A percentile compares a stretch with the other conserved stretches of the same genome.
These are phyloP conservation scores for Penicillium rolfsii DNA, from an alignment of 2,329 filamentous ascomycete genomes.

Conservation along the genomic window DNA sequence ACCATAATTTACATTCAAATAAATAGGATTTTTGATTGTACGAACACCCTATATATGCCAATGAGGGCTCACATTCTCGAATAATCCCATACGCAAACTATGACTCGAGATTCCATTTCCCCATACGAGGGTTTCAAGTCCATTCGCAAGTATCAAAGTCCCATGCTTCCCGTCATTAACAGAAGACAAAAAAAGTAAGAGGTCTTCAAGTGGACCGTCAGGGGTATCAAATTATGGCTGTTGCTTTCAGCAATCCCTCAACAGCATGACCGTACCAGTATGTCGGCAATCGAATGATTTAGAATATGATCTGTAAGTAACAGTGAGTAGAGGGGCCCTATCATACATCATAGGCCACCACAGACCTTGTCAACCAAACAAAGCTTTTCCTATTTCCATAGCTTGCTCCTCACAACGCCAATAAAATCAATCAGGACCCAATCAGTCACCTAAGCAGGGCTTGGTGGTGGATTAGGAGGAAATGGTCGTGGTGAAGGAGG, in stretches of 20 bases:
- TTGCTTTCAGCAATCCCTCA: neutral
- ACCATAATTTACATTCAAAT: slow-evolving; percentile 12
- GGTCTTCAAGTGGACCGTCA: neutral
- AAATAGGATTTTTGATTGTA: neutral
- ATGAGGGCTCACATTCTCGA: slow-evolving; percentile 3
- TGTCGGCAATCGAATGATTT: slow-evolving; percentile 4
- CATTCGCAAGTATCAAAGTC: neutral
- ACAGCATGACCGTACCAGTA: neutral
- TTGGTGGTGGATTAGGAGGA: slow-evolving; percentile 47
- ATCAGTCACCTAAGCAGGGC: slow-evolving; percentile 36
- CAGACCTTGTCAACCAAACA: neutral
- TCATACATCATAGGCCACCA: neutral
- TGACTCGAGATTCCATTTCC: neutral
- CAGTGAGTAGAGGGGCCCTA: neutral
- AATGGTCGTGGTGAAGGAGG: slow-evolving; percentile 36
- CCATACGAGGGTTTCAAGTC: neutral
- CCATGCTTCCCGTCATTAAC: neutral
- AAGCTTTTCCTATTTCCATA: slow-evolving; percentile 19
- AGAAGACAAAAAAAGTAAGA: neutral
- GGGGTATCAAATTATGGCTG: slow-evolving; percentile 7
- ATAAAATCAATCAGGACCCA: slow-evolving; percentile 4
- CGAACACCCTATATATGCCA: neutral
- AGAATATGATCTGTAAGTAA: neutral
- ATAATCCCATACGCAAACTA: neutral
- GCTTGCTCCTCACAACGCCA: slow-evolving; percentile 21